phyloP scores from a whole-genome alignment of 75 land plant genomes.

The Cupressus sempervirens region DNA sequence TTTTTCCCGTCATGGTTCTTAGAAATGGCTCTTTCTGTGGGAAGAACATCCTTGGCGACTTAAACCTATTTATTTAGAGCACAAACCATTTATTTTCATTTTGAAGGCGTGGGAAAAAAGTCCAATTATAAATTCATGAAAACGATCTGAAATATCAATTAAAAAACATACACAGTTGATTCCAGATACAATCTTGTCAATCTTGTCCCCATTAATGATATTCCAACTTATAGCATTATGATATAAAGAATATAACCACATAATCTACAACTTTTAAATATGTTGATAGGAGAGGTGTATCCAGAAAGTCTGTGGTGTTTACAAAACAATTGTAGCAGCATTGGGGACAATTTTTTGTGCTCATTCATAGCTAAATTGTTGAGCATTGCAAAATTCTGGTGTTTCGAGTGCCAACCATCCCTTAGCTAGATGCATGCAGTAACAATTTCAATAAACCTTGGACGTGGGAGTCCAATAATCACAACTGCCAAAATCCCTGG shows the following conservation, averaged over 20 bases:
- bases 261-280: too few species aligned
- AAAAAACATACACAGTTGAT: too few species aligned
- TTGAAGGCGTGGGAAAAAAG: too few species aligned
- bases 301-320: slow-evolving; percentile 50
- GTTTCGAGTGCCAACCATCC: slow-evolving; percentile 66
- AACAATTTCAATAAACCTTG: slow-evolving; percentile 53
- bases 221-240: too few species aligned
- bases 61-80: slow-evolving; percentile 62
- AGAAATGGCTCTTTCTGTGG: slow-evolving; percentile 58
- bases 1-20: slow-evolving; percentile 68
- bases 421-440: slow-evolving; percentile 54
- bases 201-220: too few species aligned
- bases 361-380: not conserved
- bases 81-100: not conserved
- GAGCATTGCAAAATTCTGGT: slow-evolving; percentile 8
- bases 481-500: slow-evolving; percentile 35
- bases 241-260: too few species aligned
- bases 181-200: too few species aligned
- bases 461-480: slow-evolving; percentile 64
- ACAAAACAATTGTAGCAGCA: slow-evolving; percentile 41
- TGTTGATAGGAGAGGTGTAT: slow-evolving; percentile 22
- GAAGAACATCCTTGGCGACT: slow-evolving; percentile 61
- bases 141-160: too few species aligned
- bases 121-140: too few species aligned
- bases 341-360: slow-evolving; percentile 21